These are phyloP conservation scores for Lachancea meyersii DNA, from an alignment of 805 yeast species.

Conservation along the genomic window DNA sequence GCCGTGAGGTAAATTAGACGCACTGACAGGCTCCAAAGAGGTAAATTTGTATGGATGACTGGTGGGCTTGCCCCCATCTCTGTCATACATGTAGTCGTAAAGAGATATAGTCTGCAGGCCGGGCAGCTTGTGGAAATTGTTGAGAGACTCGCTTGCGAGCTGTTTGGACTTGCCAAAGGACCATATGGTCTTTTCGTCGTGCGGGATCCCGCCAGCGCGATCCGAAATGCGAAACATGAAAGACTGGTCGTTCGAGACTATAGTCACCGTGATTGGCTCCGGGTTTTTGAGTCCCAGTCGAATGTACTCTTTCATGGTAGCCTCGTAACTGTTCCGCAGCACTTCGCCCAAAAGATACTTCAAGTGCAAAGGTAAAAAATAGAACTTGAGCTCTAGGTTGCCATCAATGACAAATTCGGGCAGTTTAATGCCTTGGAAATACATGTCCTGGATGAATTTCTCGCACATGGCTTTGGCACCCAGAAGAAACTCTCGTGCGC, in stretches of 20 bases:
- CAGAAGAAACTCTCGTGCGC: constrained; percentile 60
- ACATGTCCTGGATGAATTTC: constrained; percentile 45
- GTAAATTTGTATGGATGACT: constrained; percentile 32
- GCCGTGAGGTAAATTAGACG: constrained; percentile 26
- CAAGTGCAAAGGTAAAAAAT: constrained; percentile 79
- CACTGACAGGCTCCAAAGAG: constrained; percentile 32
- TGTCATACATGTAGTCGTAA: constrained; percentile 25
- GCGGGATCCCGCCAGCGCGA: constrained; percentile 81
- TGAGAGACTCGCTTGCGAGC: constrained; percentile 50
- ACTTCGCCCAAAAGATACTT: constrained; percentile 85
- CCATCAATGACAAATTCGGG: constrained; percentile 80
- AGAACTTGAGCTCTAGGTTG: constrained; percentile 57
- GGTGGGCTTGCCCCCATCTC: constrained; percentile 8
- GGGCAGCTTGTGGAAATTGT: constrained; percentile 65
- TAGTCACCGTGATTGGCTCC: constrained; percentile 71
- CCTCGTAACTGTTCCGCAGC: constrained; percentile 76
- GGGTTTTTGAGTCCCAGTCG: constrained; percentile 38
- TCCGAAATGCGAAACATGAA: constrained; percentile 78
- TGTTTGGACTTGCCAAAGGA: constrained; percentile 73
- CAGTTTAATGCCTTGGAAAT: constrained; percentile 48
- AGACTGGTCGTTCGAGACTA: constrained; percentile 58
- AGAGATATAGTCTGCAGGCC: constrained; percentile 43
- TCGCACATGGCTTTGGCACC: constrained; percentile 49
- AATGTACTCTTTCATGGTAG: constrained; percentile 53
- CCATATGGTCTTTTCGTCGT: constrained; percentile 59